Percentiles rank a stretch among this genome's conserved stretches.
Evolutionary conservation across 2,329 filamentous ascomycete genomes (phyloP).

Genomic region (Aspergillus sp.): DNA sequence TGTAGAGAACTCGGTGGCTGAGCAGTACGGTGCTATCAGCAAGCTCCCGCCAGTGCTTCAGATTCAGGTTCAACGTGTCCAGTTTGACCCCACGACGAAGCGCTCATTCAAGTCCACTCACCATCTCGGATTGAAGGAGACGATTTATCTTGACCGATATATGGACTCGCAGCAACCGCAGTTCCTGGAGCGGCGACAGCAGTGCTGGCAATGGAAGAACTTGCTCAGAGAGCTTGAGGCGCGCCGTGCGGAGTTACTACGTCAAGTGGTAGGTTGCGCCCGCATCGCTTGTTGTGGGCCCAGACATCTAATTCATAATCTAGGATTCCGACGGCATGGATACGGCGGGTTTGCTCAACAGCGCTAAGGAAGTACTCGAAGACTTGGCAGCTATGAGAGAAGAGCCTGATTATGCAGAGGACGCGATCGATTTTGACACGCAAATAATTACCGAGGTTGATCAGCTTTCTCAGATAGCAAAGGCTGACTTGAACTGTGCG

Average conservation of each 20-base stretch:
- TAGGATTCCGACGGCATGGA: slow-evolving; percentile 30
- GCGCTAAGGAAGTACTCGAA: slow-evolving; percentile 47
- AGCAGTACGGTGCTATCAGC: slow-evolving; percentile 71
- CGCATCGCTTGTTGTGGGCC: background rate
- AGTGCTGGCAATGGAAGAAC: slow-evolving; percentile 74
- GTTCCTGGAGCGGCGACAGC: slow-evolving; percentile 65
- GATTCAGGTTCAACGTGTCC: slow-evolving; percentile 82
- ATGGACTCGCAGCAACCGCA: slow-evolving; percentile 65
- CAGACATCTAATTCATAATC: slow-evolving; percentile 8
- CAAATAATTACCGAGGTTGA: slow-evolving; percentile 47
- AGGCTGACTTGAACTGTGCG: slow-evolving; percentile 51
- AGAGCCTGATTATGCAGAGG: slow-evolving; percentile 31
- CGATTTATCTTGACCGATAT: slow-evolving; percentile 85
- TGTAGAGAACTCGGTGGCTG: slow-evolving; percentile 60
- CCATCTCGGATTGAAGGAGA: slow-evolving; percentile 76
- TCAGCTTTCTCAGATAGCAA: slow-evolving; percentile 48
- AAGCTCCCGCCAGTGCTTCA: slow-evolving; percentile 83
- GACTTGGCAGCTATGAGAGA: slow-evolving; percentile 45
- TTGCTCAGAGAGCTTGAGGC: slow-evolving; percentile 60
- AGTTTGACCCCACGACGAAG: slow-evolving; percentile 65
- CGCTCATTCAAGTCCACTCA: slow-evolving; percentile 72
- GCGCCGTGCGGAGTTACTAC: slow-evolving; percentile 47
- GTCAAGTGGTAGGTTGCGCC: slow-evolving; percentile 30
- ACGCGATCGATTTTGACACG: slow-evolving; percentile 47
- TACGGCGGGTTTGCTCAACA: slow-evolving; percentile 35